phyloP scores from a whole-genome alignment of 202 grass and related monocot genomes.

The Sporobolus alterniflorus region DNA sequence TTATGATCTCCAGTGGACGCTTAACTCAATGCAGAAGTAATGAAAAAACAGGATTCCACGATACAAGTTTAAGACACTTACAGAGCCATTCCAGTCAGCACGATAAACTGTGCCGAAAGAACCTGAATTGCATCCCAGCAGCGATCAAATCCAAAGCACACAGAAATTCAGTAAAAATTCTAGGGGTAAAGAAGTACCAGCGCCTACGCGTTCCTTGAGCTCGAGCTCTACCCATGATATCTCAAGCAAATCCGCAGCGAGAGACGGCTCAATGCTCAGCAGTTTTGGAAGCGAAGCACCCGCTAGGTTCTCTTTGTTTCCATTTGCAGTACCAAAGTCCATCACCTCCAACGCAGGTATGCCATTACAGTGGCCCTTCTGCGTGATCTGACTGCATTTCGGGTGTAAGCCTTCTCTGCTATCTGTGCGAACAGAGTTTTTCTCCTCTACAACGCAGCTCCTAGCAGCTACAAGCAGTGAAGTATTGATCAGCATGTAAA shows the following conservation, averaged over 20 bases:
- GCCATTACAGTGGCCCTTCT: slow-evolving; percentile 42
- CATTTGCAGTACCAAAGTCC: slow-evolving; percentile 11
- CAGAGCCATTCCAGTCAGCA: slow-evolving; percentile 95
- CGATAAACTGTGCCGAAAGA: slow-evolving; percentile 92
- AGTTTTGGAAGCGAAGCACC: slow-evolving; percentile 28
- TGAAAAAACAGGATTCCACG: neutral
- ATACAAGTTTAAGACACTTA: slow-evolving; percentile 45
- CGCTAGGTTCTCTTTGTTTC: slow-evolving; percentile 28
- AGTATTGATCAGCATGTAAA: neutral
- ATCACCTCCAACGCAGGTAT: slow-evolving; percentile 40
- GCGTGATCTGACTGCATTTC: slow-evolving; percentile 29
- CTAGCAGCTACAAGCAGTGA: slow-evolving; percentile 28
- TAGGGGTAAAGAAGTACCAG: slow-evolving; percentile 59
- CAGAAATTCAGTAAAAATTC: neutral
- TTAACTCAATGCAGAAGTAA: neutral
- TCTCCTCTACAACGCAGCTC: slow-evolving; percentile 11
- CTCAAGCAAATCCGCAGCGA: slow-evolving; percentile 82
- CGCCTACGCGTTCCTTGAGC: slow-evolving; percentile 85
- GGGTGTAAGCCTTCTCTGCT: slow-evolving; percentile 35
- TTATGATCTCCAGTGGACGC: slow-evolving; percentile 14
- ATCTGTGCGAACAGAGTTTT: slow-evolving; percentile 27
- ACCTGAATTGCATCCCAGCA: slow-evolving; percentile 48
- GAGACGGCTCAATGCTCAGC: slow-evolving; percentile 59
- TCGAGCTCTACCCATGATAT: slow-evolving; percentile 96
- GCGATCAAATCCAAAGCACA: slow-evolving; percentile 8